phyloP scores from a whole-genome alignment of 169 alveolate species.

The Plasmodium reichenowi region DNA sequence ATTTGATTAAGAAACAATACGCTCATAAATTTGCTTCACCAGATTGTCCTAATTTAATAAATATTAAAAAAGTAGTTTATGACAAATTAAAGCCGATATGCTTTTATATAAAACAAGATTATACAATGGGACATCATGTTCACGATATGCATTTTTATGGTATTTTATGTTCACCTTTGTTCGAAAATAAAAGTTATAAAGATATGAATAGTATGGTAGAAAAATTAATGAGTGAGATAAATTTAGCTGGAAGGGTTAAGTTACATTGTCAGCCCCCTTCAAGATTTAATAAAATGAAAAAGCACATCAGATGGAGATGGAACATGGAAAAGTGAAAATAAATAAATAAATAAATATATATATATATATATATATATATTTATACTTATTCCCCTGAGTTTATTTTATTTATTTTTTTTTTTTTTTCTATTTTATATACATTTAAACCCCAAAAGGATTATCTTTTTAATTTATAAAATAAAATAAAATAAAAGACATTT shows the following conservation, averaged over 20 bases:
- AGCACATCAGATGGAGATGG: slow-evolving; percentile 87
- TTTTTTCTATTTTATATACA: too few relatives aligned
- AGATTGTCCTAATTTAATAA: slow-evolving; percentile 82
- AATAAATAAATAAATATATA: neutral
- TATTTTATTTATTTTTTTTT: too few relatives aligned
- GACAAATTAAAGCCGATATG: slow-evolving; percentile 89
- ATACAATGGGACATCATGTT: slow-evolving; percentile 88
- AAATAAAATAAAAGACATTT: too few relatives aligned
- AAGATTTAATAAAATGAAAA: slow-evolving; percentile 81
- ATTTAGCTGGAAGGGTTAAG: slow-evolving; percentile 79
- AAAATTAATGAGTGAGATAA: slow-evolving; percentile 83
- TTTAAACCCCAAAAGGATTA: too few relatives aligned
- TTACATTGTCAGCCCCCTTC: slow-evolving; percentile 89
- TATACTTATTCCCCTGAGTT: too few relatives aligned
- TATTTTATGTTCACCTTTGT: slow-evolving; percentile 90
- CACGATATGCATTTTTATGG: slow-evolving; percentile 89
- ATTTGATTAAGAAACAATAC: slow-evolving; percentile 37
- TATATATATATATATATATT: neutral
- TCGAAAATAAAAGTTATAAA: slow-evolving; percentile 89
- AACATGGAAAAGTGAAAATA: slow-evolving; percentile 78
- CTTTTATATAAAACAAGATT: slow-evolving; percentile 88
- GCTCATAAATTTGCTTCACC: slow-evolving; percentile 89
- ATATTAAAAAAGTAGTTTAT: slow-evolving; percentile 80
- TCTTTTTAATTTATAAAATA: too few relatives aligned
- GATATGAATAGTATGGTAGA: slow-evolving; percentile 90